These are phyloP conservation scores for Neurospora hispaniola DNA, from an alignment of 495 filamentous ascomycete genomes.

Conservation along the genomic window DNA sequence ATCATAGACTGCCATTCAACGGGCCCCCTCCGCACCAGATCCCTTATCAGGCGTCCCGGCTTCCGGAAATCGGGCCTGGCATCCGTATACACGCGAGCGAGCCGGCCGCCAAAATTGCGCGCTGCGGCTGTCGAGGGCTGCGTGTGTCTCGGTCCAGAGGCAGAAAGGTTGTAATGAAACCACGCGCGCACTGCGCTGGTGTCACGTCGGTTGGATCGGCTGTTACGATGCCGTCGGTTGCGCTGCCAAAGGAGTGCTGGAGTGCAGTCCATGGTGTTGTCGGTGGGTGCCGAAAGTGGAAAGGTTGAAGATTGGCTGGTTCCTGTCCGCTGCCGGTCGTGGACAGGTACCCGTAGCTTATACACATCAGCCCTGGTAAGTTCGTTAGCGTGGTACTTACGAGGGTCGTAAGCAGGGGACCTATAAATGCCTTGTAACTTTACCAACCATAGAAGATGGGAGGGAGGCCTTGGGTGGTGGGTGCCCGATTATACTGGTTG, in stretches of 20 bases:
- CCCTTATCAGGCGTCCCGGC: not conserved
- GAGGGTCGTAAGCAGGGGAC: too few species aligned
- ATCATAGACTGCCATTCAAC: not conserved
- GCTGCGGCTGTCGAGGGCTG: not conserved
- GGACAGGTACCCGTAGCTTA: not conserved
- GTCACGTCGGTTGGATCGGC: not conserved
- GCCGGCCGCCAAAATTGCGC: not conserved
- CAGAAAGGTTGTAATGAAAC: not conserved
- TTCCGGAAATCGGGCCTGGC: not conserved
- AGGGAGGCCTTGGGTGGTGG: too few species aligned
- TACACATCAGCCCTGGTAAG: too few species aligned
- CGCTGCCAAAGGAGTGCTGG: not conserved
- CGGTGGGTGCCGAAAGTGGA: not conserved
- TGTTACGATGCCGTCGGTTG: not conserved
- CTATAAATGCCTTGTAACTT: too few species aligned
- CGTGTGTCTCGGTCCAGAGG: not conserved
- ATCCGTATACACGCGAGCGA: not conserved
- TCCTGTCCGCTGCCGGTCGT: not conserved
- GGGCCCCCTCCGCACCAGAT: not conserved
- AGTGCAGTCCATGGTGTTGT: not conserved
- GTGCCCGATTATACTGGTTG: too few species aligned
- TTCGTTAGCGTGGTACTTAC: too few species aligned
- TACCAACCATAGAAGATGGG: too few species aligned
- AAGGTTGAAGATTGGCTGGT: not conserved
- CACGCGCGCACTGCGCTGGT: not conserved